Conservation (phyloP, 2,329 filamentous ascomycete genomes). For the Aquanectria penicillioides region DNA sequence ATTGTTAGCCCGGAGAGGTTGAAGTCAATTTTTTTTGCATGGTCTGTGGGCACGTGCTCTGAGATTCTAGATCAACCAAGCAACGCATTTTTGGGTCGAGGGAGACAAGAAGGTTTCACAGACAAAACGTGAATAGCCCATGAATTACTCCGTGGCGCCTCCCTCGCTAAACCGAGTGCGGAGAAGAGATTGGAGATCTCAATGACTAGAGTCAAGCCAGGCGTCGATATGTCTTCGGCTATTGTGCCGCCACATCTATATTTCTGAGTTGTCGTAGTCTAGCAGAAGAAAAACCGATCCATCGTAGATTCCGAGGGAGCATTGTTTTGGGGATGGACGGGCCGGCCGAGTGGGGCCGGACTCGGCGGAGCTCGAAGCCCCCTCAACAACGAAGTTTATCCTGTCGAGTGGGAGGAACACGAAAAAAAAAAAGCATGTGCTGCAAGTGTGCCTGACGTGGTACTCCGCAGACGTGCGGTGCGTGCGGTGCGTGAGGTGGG, state of each 20-base stretch:
- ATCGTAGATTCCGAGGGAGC: slow-evolving; percentile 29
- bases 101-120: not conserved
- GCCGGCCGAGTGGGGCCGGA: slow-evolving; percentile 29
- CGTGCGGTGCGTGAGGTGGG: not conserved
- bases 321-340: slow-evolving; percentile 22
- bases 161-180: slow-evolving; percentile 15
- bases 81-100: slow-evolving; percentile 24
- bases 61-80: slow-evolving; percentile 33
- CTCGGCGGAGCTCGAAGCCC: too few species aligned
- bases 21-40: slow-evolving; percentile 22
- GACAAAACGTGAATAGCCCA: slow-evolving; percentile 5
- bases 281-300: slow-evolving; percentile 29
- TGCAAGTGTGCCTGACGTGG: not conserved
- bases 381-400: too few species aligned
- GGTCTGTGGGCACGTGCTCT: slow-evolving; percentile 25
- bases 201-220: slow-evolving; percentile 10
- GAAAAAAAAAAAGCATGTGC: slow-evolving; percentile 12
- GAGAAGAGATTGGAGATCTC: not conserved
- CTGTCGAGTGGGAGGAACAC: too few species aligned
- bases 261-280: slow-evolving; percentile 27
- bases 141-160: slow-evolving; percentile 9
- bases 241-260: slow-evolving; percentile 16
- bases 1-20: slow-evolving; percentile 18
- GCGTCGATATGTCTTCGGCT: slow-evolving; percentile 21
- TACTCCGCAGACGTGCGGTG: too few species aligned